Conservation (phyloP, 768 basidiomycete species). For the Tricholoma matsutake region DNA sequence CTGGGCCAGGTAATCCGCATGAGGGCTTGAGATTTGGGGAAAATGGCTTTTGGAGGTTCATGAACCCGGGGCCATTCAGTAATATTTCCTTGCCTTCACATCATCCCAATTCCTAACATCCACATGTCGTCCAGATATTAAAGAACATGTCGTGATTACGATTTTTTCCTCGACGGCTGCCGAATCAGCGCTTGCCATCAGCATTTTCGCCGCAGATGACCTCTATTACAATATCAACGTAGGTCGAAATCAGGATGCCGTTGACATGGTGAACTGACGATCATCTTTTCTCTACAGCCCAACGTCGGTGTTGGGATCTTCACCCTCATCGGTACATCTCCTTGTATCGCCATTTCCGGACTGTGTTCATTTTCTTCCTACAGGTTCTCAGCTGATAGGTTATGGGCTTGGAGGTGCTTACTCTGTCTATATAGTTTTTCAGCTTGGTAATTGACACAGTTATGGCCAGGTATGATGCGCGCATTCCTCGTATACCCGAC, state of each 20-base stretch:
- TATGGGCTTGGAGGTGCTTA: constrained; percentile 4
- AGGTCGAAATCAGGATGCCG: background rate
- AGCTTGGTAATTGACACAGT: background rate
- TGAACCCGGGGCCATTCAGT: constrained; percentile 66
- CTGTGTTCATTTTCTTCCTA: background rate
- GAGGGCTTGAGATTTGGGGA: constrained; percentile 26
- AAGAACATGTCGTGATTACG: constrained; percentile 61
- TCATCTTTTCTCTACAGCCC: constrained; percentile 18
- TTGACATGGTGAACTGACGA: background rate
- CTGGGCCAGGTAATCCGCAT: constrained; percentile 31
- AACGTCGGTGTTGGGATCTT: constrained; percentile 28
- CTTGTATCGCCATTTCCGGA: constrained; percentile 10
- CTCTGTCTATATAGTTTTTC: background rate
- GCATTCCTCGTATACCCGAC: constrained; percentile 51
- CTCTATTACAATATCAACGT: constrained; percentile 37
- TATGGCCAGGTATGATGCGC: constrained; percentile 25
- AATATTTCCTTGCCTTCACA: constrained; percentile 18
- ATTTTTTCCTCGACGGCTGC: constrained; percentile 63
- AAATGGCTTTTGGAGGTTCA: constrained; percentile 48
- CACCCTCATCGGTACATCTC: constrained; percentile 8
- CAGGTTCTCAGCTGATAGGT: constrained; percentile 5
- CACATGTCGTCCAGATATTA: constrained; percentile 35
- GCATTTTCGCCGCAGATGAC: constrained; percentile 56
- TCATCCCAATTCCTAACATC: background rate
- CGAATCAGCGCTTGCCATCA: constrained; percentile 54